Percentiles rank a stretch among this genome's conserved stretches.
phyloP scores from a whole-genome alignment of 148 eudicot species.

The Nyssa sinensis region DNA sequence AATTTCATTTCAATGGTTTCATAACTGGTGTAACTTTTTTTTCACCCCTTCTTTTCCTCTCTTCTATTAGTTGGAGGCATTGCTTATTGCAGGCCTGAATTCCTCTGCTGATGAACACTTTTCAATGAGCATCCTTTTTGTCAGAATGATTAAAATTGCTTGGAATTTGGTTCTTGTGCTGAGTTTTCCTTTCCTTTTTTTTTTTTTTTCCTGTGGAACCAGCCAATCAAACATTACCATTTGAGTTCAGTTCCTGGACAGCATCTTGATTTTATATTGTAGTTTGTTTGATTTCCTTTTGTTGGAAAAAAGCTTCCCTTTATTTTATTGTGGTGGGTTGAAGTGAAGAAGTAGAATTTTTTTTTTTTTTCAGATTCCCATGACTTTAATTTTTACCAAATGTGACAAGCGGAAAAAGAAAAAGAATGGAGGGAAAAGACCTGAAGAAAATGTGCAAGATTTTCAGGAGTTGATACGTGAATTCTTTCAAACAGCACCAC shows the following conservation, averaged over 20 bases:
- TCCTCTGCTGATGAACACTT: background rate
- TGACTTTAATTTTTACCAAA: constrained; percentile 91
- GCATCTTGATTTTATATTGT: constrained; percentile 2
- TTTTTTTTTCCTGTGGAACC: no score
- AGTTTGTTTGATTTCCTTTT: background rate
- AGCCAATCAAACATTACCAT: background rate
- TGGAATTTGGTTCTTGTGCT: background rate
- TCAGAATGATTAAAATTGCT: background rate
- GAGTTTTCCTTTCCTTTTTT: constrained; percentile 11
- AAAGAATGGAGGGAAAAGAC: constrained; percentile 90
- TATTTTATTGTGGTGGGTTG: background rate
- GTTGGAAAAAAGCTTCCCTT: background rate
- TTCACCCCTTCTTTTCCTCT: background rate
- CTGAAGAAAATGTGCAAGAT: constrained; percentile 83
- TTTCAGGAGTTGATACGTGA: constrained; percentile 70
- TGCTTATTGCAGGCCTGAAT: background rate
- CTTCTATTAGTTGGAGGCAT: background rate
- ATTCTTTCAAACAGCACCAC: constrained; percentile 74
- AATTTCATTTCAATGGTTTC: background rate
- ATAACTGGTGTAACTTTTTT: background rate
- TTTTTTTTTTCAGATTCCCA: constrained; percentile 68
- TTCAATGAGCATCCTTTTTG: background rate
- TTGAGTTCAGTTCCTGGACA: background rate
- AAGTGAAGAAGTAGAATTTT: background rate
- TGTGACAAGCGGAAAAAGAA: constrained; percentile 96